These are phyloP conservation scores for Ceratobasidium sp. DNA, from an alignment of 1,284 basidiomycete genomes.

Conservation along the genomic window DNA sequence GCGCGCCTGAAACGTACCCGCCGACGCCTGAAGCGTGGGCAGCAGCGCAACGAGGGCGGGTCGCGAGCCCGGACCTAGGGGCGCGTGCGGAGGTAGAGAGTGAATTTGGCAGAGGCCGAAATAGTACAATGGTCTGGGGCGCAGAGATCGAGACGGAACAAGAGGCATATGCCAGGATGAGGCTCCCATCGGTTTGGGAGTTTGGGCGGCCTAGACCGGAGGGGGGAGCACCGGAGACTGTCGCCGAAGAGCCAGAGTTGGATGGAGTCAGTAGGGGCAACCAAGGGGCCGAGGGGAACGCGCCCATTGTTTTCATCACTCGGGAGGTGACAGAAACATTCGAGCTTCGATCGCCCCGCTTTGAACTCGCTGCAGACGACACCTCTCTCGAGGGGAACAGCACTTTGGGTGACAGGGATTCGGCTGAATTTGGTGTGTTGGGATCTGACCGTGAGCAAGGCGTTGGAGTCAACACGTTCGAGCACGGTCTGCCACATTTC, in stretches of 20 bases:
- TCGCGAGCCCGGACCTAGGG: constrained; percentile 22
- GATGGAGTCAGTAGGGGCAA: too few relatives aligned
- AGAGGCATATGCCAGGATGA: constrained; percentile 33
- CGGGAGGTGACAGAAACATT: background rate
- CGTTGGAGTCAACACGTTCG: background rate
- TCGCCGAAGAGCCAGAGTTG: constrained; percentile 1
- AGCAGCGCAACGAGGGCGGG: background rate
- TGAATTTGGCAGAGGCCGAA: constrained; percentile 8
- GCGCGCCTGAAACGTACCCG: constrained; percentile 55
- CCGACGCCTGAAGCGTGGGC: constrained; percentile 29
- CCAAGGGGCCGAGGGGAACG: background rate
- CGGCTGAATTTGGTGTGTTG: background rate
- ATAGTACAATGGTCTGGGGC: constrained; percentile 32
- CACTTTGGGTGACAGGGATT: background rate
- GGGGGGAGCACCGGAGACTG: background rate
- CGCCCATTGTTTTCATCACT: background rate
- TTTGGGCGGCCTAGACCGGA: constrained; percentile 18
- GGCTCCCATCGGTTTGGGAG: constrained; percentile 20
- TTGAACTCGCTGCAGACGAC: background rate
- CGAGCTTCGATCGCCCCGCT: constrained; percentile 24
- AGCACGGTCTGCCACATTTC: background rate
- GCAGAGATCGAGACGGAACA: constrained; percentile 27
- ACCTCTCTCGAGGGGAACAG: background rate
- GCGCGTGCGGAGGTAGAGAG: constrained; percentile 5
- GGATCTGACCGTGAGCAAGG: background rate